Base-by-base conservation (phyloP, 306 rosid genomes). In the Prunus mume region DNA sequence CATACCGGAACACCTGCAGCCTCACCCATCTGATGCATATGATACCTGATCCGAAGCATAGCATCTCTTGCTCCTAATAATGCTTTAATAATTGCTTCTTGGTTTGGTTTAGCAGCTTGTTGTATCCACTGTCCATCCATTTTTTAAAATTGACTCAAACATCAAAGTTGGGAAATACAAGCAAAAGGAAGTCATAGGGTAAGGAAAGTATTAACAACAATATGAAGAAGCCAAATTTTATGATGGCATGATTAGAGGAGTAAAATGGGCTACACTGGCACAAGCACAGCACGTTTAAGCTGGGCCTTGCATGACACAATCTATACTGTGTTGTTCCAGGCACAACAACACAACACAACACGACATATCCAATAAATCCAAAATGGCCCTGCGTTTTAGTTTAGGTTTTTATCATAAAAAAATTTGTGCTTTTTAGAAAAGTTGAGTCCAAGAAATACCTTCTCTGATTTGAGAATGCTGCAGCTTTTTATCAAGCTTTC, bases 1-100 rank as follows among this genome's bases (percentile, higher is more conserved):
- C 90, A 82, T 85, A 95, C 97, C 76, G 99, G 99, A 84, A 95
- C 96, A 68, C 96, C 99, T 46, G 97, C 91, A 69, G 97, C 97
- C 80, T 88, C 90, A 2, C 99, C 99, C 97, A 92, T 91, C 55
- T 56, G 81, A 78, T 87, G 92, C 97, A 95, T 89, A 63, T 80
- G 91, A 87, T 82, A 69, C 85, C 97, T 85, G 83, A 95, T 89
- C 79, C 79, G 82, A 72, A 85, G 87, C 93, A 92, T 89, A n/a
- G 97, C 92, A 27, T 92, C 92, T 88, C 86, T 92, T 55, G 97
- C 95, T 78, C 90, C 91, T 65, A 90, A 73, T 73, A 95, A 82
- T 76, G 92, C 92, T 85, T 89, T 84, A 72, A 83, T 60, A 50
- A 92, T 84, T 71, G 78, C 83, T 80, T 80, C 90, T 51, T 87